Evolutionary conservation across 192 early-diverging fungal species (phyloP).

Genomic region (Backusella mclennaniae): DNA sequence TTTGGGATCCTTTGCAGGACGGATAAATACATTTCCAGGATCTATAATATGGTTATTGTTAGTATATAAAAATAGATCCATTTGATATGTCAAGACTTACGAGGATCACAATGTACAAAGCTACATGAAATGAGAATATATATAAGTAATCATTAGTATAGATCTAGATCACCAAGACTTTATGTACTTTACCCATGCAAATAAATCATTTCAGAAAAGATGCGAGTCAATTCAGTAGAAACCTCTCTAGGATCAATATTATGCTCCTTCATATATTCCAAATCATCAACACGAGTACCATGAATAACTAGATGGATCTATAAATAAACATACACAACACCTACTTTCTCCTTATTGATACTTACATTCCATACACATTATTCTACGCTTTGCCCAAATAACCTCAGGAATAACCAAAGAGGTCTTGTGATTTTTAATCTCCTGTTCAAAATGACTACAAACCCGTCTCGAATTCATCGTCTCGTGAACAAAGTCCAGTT

Average conservation of each 20-base stretch:
- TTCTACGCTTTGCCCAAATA: slow-evolving; percentile 69
- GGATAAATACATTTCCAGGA: slow-evolving; percentile 84
- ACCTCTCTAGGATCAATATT: slow-evolving; percentile 74
- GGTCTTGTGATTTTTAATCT: slow-evolving; percentile 30
- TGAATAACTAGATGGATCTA: slow-evolving; percentile 34
- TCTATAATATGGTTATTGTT: slow-evolving; percentile 30
- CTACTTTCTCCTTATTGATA: not conserved
- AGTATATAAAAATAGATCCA: not conserved
- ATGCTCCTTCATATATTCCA: slow-evolving; percentile 64
- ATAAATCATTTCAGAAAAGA: slow-evolving; percentile 91
- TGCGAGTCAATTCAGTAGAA: slow-evolving; percentile 69
- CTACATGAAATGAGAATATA: slow-evolving; percentile 9
- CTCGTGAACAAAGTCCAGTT: slow-evolving; percentile 86
- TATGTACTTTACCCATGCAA: slow-evolving; percentile 54
- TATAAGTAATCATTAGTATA: no score
- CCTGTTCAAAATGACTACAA: slow-evolving; percentile 52
- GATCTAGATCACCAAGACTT: no score
- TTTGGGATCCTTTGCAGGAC: slow-evolving; percentile 42
- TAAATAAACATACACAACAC: not conserved
- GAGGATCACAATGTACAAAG: slow-evolving; percentile 91
- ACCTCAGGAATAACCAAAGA: slow-evolving; percentile 78
- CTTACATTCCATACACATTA: slow-evolving; percentile 88
- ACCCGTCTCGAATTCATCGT: slow-evolving; percentile 74
- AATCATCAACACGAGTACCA: slow-evolving; percentile 77
- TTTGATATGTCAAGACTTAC: slow-evolving; percentile 20